Conservation (phyloP, 768 basidiomycete species). For the Tricholoma sp. region DNA sequence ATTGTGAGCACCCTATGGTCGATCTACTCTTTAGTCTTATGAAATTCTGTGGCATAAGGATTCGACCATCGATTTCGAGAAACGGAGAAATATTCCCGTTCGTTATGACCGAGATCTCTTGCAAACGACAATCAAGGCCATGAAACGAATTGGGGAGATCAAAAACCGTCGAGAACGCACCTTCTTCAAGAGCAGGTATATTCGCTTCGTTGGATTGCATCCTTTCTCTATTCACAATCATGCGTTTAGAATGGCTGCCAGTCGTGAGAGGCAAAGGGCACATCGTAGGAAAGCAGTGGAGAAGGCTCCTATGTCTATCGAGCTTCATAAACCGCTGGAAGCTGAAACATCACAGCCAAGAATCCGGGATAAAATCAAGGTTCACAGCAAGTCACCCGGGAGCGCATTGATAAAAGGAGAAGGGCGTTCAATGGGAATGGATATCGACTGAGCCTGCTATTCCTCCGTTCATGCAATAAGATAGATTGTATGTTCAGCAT, state of each 20-base stretch:
- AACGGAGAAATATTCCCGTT: conserved; percentile 94
- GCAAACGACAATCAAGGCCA: conserved; percentile 90
- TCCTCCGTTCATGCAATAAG: background rate
- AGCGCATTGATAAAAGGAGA: conserved; percentile 76
- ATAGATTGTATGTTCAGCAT: conserved; percentile 1
- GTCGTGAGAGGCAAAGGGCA: conserved; percentile 70
- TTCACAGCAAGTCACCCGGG: conserved; percentile 52
- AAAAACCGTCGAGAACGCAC: conserved; percentile 84
- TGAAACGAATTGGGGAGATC: conserved; percentile 94
- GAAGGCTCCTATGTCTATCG: conserved; percentile 52
- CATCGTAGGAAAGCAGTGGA: conserved; percentile 66
- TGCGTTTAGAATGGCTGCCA: conserved; percentile 70
- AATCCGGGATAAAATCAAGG: conserved; percentile 76
- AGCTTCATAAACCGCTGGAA: conserved; percentile 60
- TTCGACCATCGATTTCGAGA: conserved; percentile 98
- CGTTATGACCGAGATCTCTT: conserved; percentile 94
- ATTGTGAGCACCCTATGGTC: conserved; percentile 57
- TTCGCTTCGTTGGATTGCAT: conserved; percentile 1
- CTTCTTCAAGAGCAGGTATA: conserved; percentile 91
- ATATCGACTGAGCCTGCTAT: conserved; percentile 50
- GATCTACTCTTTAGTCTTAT: background rate
- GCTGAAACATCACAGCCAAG: conserved; percentile 39
- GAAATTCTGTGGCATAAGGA: conserved; percentile 56
- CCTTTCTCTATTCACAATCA: conserved; percentile 2
- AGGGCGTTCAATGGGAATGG: conserved; percentile 90